phyloP scores from a whole-genome alignment of 179 eudicot genomes.

The Silene noctiflora region DNA sequence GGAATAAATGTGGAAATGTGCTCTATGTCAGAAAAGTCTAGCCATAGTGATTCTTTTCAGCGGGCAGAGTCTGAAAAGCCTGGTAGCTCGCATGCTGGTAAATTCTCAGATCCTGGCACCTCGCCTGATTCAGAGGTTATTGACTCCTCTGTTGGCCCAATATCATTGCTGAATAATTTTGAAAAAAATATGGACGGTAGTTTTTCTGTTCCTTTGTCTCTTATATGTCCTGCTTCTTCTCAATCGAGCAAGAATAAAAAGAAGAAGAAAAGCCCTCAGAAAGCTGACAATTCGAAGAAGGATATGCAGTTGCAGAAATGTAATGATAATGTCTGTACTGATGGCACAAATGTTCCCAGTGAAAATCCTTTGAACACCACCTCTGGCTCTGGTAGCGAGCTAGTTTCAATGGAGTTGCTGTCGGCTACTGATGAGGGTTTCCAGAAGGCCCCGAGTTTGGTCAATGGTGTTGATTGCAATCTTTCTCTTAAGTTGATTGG shows the following conservation, averaged over 20 bases:
- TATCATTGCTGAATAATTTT: conserved; percentile 33
- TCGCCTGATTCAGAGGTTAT: conserved; percentile 96
- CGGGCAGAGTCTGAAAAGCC: conserved; percentile 32
- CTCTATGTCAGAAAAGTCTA: conserved; percentile 23
- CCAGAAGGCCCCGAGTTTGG: conserved; percentile 24
- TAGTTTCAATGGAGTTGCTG: conserved; percentile 28
- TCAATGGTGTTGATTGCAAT: conserved; percentile 31
- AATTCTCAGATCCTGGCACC: conserved; percentile 62
- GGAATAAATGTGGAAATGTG: conserved; percentile 20
- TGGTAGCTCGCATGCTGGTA: conserved; percentile 32
- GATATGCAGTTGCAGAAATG: conserved; percentile 32
- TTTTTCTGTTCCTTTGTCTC: conserved; percentile 31
- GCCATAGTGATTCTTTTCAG: conserved; percentile 23
- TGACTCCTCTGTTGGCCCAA: conserved; percentile 44
- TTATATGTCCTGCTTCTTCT: conserved; percentile 26
- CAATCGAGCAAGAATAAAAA: conserved; percentile 39
- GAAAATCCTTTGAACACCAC: conserved; percentile 33
- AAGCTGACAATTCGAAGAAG: conserved; percentile 27
- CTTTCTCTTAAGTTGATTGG: conserved; percentile 24
- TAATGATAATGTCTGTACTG: conserved; percentile 29
- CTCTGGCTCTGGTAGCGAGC: conserved; percentile 45
- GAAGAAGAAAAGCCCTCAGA: conserved; percentile 36
- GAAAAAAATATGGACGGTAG: conserved; percentile 32
- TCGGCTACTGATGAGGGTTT: conserved; percentile 30
- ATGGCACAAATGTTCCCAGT: conserved; percentile 27